Base-by-base conservation (phyloP, 495 filamentous ascomycete genomes). In the Aspergillus wentii region DNA sequence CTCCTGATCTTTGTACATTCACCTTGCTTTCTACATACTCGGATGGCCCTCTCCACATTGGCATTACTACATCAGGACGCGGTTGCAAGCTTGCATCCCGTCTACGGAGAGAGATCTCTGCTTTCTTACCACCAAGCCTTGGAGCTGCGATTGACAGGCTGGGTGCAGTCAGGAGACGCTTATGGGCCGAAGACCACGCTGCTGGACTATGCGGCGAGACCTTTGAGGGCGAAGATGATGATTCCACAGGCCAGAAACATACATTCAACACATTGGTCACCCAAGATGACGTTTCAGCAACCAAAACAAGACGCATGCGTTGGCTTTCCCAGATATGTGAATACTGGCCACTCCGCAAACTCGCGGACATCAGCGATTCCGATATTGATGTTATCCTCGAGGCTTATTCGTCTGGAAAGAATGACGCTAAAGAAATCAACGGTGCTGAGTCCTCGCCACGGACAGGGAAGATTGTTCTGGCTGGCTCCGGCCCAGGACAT, bases 271-370 rank as follows among this genome's bases (percentile, higher is more conserved):
- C 78, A 36, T 63, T 97, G 1, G 74, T 97, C 7, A 72, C 62
- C 1, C 83, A 87, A 33, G 74, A 76, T 38, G 88, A 91, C 49
- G 59, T 72, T 4, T 81, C 86, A 32, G 85, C 83, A 2, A 79
- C 79, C 6, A 88, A 85, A 61, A 87, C 75, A 13, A 71, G 94
- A 33, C 72, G 92, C 27, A 88, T 94, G 68, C 79, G 92, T 17
- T 98, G 94, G 94, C 64, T 98, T 3, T 78, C 83, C 13, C 92
- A 98, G 56, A 90, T 98, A 13, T 98, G 94, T 72, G 92, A 98
- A 68, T 98, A 98, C 62, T 98, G 94, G 94, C 90, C 92, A 1
- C 69, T 98, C 15, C 78, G 77, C 30, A 79, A 85, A 13, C 75
- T 98, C 2, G 88, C 88, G 6, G 69, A 72, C 18, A 81, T 97